These are phyloP conservation scores for Lodderomyces beijingensis DNA, from an alignment of 1,139 yeast genomes.

Conservation along the genomic window DNA sequence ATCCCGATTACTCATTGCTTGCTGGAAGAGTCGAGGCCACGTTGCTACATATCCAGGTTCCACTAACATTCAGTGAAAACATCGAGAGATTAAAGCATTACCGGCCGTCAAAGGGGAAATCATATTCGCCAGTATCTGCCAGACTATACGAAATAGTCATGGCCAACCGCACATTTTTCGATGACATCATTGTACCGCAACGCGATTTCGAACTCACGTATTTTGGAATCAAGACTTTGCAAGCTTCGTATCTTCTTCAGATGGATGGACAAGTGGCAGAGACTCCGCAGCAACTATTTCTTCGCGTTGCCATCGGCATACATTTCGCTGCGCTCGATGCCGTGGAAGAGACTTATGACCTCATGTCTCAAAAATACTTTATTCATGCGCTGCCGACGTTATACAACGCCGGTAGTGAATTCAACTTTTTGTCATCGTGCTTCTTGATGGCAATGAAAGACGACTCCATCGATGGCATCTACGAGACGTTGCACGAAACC, in stretches of 20 bases:
- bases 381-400: conserved; percentile 56
- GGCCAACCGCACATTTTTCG: conserved; percentile 28
- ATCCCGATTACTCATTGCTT: conserved; percentile 44
- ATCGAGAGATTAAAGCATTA: conserved; percentile 19
- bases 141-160: conserved; percentile 27
- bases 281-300: conserved; percentile 47
- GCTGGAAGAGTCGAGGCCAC: conserved; percentile 45
- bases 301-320: conserved; percentile 53
- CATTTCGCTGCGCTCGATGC: conserved; percentile 37
- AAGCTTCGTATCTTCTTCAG: conserved; percentile 42
- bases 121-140: conserved; percentile 20
- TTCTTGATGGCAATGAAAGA: conserved; percentile 55
- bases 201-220: conserved; percentile 43
- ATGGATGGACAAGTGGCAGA: conserved; percentile 36
- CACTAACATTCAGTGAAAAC: conserved; percentile 31
- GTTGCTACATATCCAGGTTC: conserved; percentile 26
- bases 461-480: conserved; percentile 57
- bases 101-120: conserved; percentile 14
- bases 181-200: conserved; percentile 29
- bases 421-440: conserved; percentile 49
- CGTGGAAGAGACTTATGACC: conserved; percentile 45
- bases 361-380: conserved; percentile 49
- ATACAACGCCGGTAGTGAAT: conserved; percentile 50
- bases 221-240: conserved; percentile 52
- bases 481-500: conserved; percentile 48